Evolutionary conservation across 495 filamentous ascomycete species (phyloP).

Genomic region (Neurospora sp.): DNA sequence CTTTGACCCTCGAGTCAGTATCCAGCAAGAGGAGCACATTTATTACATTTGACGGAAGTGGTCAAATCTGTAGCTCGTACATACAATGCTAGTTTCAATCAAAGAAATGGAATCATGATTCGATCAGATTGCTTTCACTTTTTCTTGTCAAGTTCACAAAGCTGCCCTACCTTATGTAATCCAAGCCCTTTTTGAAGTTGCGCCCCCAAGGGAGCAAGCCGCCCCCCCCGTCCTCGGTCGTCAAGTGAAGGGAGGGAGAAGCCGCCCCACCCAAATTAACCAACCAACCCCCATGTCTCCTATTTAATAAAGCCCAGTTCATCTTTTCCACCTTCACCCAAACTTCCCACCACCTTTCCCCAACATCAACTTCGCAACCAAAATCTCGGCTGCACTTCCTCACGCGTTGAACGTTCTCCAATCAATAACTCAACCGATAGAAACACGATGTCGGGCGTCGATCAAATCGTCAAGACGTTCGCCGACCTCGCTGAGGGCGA

Average conservation of each 20-base stretch:
- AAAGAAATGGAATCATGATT: background rate
- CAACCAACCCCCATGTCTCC: background rate
- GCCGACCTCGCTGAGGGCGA: background rate
- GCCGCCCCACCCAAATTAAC: background rate
- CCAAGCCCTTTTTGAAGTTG: background rate
- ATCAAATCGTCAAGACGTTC: conserved; percentile 1
- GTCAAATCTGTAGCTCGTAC: background rate
- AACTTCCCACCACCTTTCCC: background rate
- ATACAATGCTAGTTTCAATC: background rate
- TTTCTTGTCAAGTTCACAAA: background rate
- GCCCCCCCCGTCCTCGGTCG: background rate
- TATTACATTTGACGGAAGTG: background rate
- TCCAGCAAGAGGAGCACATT: background rate
- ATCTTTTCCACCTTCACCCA: background rate
- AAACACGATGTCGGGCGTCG: background rate
- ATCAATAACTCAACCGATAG: background rate
- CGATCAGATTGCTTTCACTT: background rate
- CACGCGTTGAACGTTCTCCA: background rate
- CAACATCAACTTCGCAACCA: background rate
- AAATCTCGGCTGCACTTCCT: background rate
- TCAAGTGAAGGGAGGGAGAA: background rate
- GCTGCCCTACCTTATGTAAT: background rate
- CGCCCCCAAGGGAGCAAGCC: background rate
- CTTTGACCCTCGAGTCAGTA: background rate
- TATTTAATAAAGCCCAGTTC: background rate